phyloP scores from a whole-genome alignment of 345 rosid genomes.

The Citrus sp. region DNA sequence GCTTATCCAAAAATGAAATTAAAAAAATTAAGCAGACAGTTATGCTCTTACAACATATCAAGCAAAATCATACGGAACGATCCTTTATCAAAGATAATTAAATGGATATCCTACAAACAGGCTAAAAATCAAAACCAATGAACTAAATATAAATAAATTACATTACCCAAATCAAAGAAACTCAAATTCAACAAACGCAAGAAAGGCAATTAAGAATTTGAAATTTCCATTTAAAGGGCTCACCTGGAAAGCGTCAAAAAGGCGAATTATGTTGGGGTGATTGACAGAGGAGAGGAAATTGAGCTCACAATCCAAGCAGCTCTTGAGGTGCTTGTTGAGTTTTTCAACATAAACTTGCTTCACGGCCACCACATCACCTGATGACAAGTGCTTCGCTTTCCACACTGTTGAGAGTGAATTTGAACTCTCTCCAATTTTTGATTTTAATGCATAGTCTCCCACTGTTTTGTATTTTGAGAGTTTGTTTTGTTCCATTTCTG shows the following conservation, averaged over 20 bases:
- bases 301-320: conserved; percentile 50
- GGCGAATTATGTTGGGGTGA: conserved; percentile 66
- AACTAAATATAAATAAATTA: too few relatives aligned
- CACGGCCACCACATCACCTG: conserved; percentile 51
- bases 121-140: too few relatives aligned
- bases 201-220: neutral
- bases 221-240: neutral
- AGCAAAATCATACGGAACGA: too few relatives aligned
- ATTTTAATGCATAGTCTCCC: conserved; percentile 38
- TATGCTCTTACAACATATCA: too few relatives aligned
- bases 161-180: too few relatives aligned
- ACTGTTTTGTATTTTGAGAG: neutral
- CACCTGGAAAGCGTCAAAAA: conserved; percentile 43
- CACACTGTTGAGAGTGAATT: conserved; percentile 37
- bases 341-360: conserved; percentile 55
- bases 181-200: too few relatives aligned
- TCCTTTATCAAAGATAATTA: too few relatives aligned
- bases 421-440: conserved; percentile 50
- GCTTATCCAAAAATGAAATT: neutral
- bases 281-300: conserved; percentile 51
- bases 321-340: conserved; percentile 44
- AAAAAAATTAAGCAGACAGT: neutral
- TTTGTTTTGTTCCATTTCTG: conserved; percentile 14
- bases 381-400: conserved; percentile 40
- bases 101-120: too few relatives aligned